Conservation (phyloP, 2,329 filamentous ascomycete species). For the Pyrenophora teres region DNA sequence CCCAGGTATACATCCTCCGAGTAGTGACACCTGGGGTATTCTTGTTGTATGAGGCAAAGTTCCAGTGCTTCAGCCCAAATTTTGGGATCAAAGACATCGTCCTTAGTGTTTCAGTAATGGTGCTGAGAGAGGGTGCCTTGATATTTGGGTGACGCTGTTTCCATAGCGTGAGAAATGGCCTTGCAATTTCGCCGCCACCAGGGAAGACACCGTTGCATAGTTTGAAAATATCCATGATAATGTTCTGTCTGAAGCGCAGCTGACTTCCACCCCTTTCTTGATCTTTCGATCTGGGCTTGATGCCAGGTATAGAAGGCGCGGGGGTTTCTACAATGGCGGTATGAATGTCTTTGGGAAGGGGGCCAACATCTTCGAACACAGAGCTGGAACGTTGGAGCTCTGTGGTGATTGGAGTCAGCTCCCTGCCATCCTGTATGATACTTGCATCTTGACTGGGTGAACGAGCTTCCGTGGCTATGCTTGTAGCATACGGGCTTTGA, state of each 20-base stretch:
- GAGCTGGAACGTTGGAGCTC: not conserved
- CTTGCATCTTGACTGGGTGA: not conserved
- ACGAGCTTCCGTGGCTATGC: not conserved
- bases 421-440: not conserved
- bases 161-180: slow-evolving; percentile 61
- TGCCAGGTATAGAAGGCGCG: slow-evolving; percentile 6
- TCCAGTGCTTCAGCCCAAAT: slow-evolving; percentile 57
- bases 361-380: not conserved
- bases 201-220: slow-evolving; percentile 61
- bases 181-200: slow-evolving; percentile 59
- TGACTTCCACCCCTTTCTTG: slow-evolving; percentile 21
- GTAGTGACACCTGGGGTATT: slow-evolving; percentile 46
- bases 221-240: slow-evolving; percentile 60
- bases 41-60: slow-evolving; percentile 32
- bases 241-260: slow-evolving; percentile 41
- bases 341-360: not conserved
- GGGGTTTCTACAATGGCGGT: slow-evolving; percentile 8
- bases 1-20: slow-evolving; percentile 56
- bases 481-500: slow-evolving; percentile 25
- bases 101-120: slow-evolving; percentile 57
- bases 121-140: slow-evolving; percentile 57
- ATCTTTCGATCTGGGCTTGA: slow-evolving; percentile 9
- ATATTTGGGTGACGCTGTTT: slow-evolving; percentile 46
- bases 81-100: slow-evolving; percentile 51
- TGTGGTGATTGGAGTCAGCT: not conserved